A percentile compares a stretch with the other conserved stretches of the same genome.
These are phyloP conservation scores for Triadica sebifera DNA, from an alignment of 345 rosid species.

Conservation along the genomic window DNA sequence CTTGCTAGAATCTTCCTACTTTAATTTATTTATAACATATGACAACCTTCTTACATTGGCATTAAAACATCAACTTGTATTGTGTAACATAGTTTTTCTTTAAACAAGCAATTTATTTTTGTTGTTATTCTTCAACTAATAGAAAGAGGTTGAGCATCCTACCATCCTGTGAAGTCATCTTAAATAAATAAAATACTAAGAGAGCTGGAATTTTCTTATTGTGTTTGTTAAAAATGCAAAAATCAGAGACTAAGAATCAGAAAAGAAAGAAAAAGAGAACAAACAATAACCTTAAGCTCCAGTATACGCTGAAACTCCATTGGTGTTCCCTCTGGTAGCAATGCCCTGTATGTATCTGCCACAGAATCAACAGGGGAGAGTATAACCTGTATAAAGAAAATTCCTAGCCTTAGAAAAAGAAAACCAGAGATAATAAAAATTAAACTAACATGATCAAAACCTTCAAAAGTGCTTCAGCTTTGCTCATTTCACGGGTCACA, in stretches of 20 bases:
- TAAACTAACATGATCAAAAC: constrained; percentile 30
- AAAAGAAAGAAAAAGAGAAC: background rate
- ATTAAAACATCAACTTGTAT: background rate
- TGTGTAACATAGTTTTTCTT: background rate
- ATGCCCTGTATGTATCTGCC: constrained; percentile 91
- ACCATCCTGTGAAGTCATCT: background rate
- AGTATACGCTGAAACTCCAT: constrained; percentile 98
- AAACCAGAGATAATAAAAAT: background rate
- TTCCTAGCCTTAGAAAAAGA: background rate
- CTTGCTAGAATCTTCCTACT: background rate
- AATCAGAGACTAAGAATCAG: background rate
- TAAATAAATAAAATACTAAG: background rate
- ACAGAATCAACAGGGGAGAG: constrained; percentile 95
- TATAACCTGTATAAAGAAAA: constrained; percentile 55
- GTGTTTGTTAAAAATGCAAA: background rate
- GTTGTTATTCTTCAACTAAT: background rate
- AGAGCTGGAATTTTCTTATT: background rate
- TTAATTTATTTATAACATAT: background rate
- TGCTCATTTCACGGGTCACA: constrained; percentile 99
- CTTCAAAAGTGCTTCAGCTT: constrained; percentile 99
- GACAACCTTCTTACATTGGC: background rate
- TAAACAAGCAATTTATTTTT: constrained; percentile 4
- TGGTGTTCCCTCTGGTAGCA: constrained; percentile 95
- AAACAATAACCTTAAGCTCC: constrained; percentile 72
- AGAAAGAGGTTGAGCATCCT: background rate